Conservation (phyloP, 305 asterid species). For the Fraxinus floribunda region DNA sequence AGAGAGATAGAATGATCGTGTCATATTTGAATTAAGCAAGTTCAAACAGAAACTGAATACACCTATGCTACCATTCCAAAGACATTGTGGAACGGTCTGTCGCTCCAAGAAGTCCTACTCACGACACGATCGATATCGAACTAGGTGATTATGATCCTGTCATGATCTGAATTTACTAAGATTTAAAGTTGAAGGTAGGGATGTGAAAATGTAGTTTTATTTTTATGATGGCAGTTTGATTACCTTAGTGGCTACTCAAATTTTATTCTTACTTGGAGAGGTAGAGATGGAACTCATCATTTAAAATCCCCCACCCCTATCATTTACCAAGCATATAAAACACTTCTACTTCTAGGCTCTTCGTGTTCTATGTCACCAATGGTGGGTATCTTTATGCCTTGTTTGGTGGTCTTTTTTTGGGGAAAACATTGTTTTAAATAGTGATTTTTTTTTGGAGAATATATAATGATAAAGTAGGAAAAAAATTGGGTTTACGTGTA, state of each 20-base stretch:
- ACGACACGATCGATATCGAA: not conserved
- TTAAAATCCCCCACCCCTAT: not conserved
- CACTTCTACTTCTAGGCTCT: not conserved
- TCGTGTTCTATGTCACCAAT: not conserved
- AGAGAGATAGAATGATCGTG: too few relatives aligned
- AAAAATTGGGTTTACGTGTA: too few relatives aligned
- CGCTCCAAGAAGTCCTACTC: not conserved
- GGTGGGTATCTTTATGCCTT: not conserved
- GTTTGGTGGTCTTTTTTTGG: too few relatives aligned
- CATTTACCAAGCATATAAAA: not conserved
- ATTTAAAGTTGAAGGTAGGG: not conserved
- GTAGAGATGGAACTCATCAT: not conserved
- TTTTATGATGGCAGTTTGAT: not conserved
- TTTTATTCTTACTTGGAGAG: not conserved
- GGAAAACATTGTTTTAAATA: too few relatives aligned
- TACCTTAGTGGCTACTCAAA: conserved; percentile 1
- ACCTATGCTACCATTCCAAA: not conserved
- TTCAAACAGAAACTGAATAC: not conserved
- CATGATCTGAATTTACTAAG: not conserved
- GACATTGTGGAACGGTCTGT: not conserved
- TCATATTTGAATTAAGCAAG: not conserved
- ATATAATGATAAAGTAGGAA: too few relatives aligned
- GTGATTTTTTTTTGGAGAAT: too few relatives aligned
- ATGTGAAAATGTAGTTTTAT: not conserved
- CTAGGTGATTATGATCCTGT: not conserved